These are phyloP conservation scores for Boletus sp. DNA, from an alignment of 768 basidiomycete genomes.

Conservation along the genomic window DNA sequence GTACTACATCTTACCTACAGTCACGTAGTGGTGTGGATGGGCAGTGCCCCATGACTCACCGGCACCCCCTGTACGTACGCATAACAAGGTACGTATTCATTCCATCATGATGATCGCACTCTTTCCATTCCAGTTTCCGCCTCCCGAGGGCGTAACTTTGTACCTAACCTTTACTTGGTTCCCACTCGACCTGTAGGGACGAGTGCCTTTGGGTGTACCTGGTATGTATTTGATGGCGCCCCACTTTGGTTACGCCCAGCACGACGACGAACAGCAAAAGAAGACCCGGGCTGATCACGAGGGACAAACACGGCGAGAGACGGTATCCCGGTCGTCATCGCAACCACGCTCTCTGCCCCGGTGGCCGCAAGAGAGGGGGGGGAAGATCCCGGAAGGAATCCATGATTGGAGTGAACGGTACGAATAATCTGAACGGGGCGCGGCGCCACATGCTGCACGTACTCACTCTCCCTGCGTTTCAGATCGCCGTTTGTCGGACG, in stretches of 20 bases:
- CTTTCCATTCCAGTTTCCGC: slow-evolving; percentile 2
- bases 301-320: slow-evolving; percentile 28
- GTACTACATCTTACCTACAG: not conserved
- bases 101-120: slow-evolving; percentile 9
- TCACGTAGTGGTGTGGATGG: slow-evolving; percentile 1
- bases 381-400: not conserved
- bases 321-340: slow-evolving; percentile 31
- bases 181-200: not conserved
- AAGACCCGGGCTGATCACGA: slow-evolving; percentile 29
- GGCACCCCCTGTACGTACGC: slow-evolving; percentile 5
- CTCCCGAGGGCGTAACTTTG: slow-evolving; percentile 13
- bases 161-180: slow-evolving; percentile 15
- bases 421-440: not conserved
- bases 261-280: not conserved
- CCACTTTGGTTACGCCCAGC: not conserved
- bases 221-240: slow-evolving; percentile 3
- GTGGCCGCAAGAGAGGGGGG: slow-evolving; percentile 7
- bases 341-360: slow-evolving; percentile 9
- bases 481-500: slow-evolving; percentile 4
- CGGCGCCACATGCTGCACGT: not conserved
- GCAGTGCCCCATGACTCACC: slow-evolving; percentile 1
- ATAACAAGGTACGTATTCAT: not conserved
- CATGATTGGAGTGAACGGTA: not conserved
- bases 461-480: slow-evolving; percentile 4
- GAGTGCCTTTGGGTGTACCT: not conserved